Evolutionary conservation across 2,329 filamentous ascomycete species (phyloP).

Genomic region (Magnaporthiopsis incrustans): DNA sequence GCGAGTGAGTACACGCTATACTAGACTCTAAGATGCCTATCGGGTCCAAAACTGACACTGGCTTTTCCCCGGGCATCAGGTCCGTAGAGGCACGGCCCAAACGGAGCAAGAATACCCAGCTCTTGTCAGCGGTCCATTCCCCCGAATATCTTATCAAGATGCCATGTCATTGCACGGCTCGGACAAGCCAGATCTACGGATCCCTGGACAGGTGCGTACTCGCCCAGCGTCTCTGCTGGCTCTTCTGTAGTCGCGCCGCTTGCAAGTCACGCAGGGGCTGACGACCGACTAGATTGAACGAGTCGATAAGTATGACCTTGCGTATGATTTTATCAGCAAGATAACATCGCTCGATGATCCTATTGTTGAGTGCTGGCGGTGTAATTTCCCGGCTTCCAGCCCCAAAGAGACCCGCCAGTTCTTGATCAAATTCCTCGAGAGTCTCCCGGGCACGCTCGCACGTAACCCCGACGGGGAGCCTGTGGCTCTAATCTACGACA

Average conservation of each 20-base stretch:
- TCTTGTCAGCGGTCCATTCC: constrained; percentile 35
- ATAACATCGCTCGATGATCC: constrained; percentile 63
- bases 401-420: constrained; percentile 51
- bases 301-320: constrained; percentile 57
- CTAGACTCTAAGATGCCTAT: neutral
- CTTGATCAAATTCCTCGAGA: constrained; percentile 59
- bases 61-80: neutral
- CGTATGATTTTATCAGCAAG: constrained; percentile 60
- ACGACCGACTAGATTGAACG: constrained; percentile 47
- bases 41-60: neutral
- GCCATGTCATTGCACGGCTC: constrained; percentile 76
- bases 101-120: constrained; percentile 15
- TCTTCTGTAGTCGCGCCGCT: constrained; percentile 35
- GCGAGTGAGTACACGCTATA: constrained; percentile 3
- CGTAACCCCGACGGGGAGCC: constrained; percentile 71
- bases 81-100: neutral
- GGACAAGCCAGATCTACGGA: constrained; percentile 87
- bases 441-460: constrained; percentile 49
- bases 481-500: constrained; percentile 69
- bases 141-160: constrained; percentile 60
- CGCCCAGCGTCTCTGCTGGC: neutral
- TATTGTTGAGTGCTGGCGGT: constrained; percentile 64
- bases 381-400: constrained; percentile 44
- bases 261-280: constrained; percentile 10
- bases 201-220: constrained; percentile 35